phyloP scores from a whole-genome alignment of 208 protist genomes.

The Balamuthia mandrillaris region DNA sequence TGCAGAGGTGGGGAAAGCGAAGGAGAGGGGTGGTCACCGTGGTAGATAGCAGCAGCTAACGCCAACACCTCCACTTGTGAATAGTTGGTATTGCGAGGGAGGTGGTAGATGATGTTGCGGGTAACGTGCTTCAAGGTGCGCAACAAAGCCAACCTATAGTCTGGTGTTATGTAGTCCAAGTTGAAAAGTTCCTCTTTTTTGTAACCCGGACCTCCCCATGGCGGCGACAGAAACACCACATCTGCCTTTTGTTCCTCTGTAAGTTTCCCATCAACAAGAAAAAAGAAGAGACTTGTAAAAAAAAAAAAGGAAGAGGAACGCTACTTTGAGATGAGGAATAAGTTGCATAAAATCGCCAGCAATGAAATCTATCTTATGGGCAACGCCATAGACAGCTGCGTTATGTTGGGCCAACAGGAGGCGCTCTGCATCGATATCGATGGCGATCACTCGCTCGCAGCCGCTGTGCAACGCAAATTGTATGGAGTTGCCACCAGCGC shows the following conservation, averaged over 20 bases:
- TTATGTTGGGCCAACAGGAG: slow-evolving; percentile 69
- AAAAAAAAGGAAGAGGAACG: neutral
- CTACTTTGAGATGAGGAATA: slow-evolving; percentile 46
- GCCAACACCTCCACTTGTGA: slow-evolving; percentile 50
- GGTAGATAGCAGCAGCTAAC: neutral
- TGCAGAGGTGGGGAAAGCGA: neutral
- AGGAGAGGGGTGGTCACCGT: neutral
- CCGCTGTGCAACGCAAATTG: slow-evolving; percentile 70
- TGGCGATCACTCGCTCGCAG: slow-evolving; percentile 71
- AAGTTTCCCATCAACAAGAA: too few species aligned
- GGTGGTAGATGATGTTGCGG: slow-evolving; percentile 68
- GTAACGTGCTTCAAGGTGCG: too few species aligned
- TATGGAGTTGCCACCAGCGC: slow-evolving; percentile 77
- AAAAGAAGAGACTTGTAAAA: neutral
- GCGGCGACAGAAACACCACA: slow-evolving; percentile 74
- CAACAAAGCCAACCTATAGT: neutral
- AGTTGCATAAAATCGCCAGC: slow-evolving; percentile 68
- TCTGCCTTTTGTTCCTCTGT: slow-evolving; percentile 48
- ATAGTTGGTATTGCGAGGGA: slow-evolving; percentile 61
- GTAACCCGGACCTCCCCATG: slow-evolving; percentile 78
- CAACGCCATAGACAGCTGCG: slow-evolving; percentile 71
- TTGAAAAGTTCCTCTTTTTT: slow-evolving; percentile 26
- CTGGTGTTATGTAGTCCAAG: neutral
- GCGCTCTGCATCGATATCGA: slow-evolving; percentile 71
- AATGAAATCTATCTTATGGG: slow-evolving; percentile 73